Conservation (phyloP, 139 green algal species). For the Trebouxia sp. region DNA sequence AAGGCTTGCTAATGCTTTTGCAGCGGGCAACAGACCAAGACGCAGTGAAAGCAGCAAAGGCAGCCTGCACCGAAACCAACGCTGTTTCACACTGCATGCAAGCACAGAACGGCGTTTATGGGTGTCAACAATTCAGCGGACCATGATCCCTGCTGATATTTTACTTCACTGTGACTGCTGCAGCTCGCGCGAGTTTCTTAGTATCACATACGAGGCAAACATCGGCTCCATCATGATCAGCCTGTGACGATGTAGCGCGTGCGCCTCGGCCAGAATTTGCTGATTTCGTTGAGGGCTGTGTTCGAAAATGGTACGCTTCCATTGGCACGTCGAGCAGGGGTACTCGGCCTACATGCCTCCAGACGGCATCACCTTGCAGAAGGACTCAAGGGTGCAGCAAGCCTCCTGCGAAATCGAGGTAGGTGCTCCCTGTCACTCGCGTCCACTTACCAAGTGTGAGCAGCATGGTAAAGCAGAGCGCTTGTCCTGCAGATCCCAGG, state of each 20-base stretch:
- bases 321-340: slow-evolving; percentile 67
- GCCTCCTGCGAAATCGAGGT: slow-evolving; percentile 66
- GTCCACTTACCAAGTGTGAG: too few species aligned
- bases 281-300: too few species aligned
- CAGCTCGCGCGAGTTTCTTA: too few species aligned
- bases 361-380: slow-evolving; percentile 35
- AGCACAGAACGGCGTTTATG: too few species aligned
- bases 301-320: slow-evolving; percentile 70
- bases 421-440: not conserved
- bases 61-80: slow-evolving; percentile 16
- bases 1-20: not conserved
- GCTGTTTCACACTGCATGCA: not conserved
- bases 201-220: too few species aligned
- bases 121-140: too few species aligned
- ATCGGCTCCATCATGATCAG: too few species aligned
- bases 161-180: too few species aligned
- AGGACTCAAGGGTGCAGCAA: slow-evolving; percentile 50
- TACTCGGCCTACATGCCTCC: slow-evolving; percentile 50
- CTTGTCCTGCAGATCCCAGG: slow-evolving; percentile 35
- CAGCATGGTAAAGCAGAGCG: too few species aligned
- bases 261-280: too few species aligned
- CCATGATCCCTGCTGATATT: too few species aligned
- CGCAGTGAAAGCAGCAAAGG: not conserved
- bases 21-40: not conserved
- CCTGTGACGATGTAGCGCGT: too few species aligned